Percentiles rank a stretch among this genome's conserved stretches.
phyloP scores from a whole-genome alignment of 176 grass and related monocot species.

The Dactylis glomerata region DNA sequence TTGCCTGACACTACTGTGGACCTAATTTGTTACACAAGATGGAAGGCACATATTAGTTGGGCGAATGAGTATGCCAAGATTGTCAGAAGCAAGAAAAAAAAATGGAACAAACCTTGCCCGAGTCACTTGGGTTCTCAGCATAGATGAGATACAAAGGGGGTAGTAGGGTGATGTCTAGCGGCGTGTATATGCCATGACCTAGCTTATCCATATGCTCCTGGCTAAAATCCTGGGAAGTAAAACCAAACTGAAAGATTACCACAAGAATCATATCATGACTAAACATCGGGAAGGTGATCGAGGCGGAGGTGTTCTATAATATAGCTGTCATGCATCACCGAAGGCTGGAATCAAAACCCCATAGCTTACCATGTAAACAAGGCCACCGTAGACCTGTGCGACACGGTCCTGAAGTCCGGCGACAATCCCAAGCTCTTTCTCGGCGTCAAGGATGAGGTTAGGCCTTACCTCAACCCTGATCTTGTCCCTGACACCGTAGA shows the following conservation, averaged over 20 bases:
- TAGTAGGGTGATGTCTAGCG: slow-evolving; percentile 53
- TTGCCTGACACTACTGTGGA: slow-evolving; percentile 75
- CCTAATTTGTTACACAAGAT: slow-evolving; percentile 28
- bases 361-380: slow-evolving; percentile 63
- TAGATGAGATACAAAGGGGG: slow-evolving; percentile 80
- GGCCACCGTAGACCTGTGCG: slow-evolving; percentile 75
- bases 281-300: neutral
- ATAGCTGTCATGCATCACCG: neutral
- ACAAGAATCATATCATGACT: neutral
- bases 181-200: slow-evolving; percentile 72
- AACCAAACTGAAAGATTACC: slow-evolving; percentile 2
- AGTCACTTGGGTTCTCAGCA: slow-evolving; percentile 84
- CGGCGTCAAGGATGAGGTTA: slow-evolving; percentile 63
- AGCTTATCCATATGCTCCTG: slow-evolving; percentile 76
- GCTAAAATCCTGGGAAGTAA: slow-evolving; percentile 61
- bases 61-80: too few relatives aligned
- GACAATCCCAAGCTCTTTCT: slow-evolving; percentile 90
- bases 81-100: neutral
- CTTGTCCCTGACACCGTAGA: slow-evolving; percentile 61
- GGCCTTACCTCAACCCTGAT: slow-evolving; percentile 76
- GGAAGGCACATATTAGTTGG: neutral
- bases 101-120: slow-evolving; percentile 62
- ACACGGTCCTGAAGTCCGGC: slow-evolving; percentile 85
- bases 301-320: neutral
- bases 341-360: too few relatives aligned